A percentile compares a stretch with the other conserved stretches of the same genome.
Evolutionary conservation across 2,329 filamentous ascomycete species (phyloP).

Genomic region (Trichoderma sp.): DNA sequence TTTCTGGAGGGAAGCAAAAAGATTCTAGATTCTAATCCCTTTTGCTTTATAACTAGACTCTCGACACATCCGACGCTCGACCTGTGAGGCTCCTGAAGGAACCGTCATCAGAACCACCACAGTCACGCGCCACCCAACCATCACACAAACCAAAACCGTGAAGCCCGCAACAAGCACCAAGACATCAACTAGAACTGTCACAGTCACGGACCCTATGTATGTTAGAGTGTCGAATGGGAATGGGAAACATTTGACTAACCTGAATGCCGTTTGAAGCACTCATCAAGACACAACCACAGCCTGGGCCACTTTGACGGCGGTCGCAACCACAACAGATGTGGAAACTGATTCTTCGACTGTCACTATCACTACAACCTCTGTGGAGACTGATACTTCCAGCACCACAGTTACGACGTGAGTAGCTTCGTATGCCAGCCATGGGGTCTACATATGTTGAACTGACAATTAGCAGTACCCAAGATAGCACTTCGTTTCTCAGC

Average conservation of each 20-base stretch:
- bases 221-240: background rate
- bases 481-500: background rate
- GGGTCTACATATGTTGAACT: background rate
- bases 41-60: background rate
- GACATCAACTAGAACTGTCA: background rate
- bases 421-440: background rate
- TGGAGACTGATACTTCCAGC: background rate
- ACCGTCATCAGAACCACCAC: background rate
- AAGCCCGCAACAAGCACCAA: background rate
- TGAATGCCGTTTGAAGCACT: background rate
- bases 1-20: no score
- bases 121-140: background rate
- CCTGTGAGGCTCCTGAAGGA: background rate
- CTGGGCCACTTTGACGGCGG: background rate
- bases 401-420: background rate
- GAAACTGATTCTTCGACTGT: background rate
- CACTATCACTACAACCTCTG: background rate
- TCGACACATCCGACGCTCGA: background rate
- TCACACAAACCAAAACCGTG: background rate
- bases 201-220: background rate
- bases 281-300: background rate
- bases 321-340: background rate
- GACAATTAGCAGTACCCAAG: background rate
- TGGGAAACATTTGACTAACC: background rate
- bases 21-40: background rate